These are phyloP conservation scores for Apiotrichum laibachii DNA, from an alignment of 1,284 basidiomycete species.

Conservation along the genomic window DNA sequence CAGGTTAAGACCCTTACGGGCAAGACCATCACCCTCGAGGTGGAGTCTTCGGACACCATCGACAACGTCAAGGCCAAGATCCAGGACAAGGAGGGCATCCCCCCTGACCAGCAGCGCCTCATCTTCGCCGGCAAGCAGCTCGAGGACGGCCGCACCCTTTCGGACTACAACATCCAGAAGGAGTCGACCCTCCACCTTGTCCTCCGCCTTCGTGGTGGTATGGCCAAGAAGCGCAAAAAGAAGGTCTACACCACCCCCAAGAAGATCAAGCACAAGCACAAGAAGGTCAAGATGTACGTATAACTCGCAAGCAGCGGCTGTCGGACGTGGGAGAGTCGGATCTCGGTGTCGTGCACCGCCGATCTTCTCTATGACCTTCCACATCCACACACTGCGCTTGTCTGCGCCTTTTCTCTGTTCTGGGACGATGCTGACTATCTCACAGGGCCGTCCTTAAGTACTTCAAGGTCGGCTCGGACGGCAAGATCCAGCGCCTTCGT, in stretches of 20 bases:
- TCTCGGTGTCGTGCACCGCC: too few relatives aligned
- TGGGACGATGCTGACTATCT: too few relatives aligned
- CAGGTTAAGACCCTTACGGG: conserved; percentile 68
- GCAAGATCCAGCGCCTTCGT: conserved; percentile 98
- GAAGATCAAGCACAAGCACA: conserved; percentile 99
- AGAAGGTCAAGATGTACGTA: conserved; percentile 98
- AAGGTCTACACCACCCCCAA: conserved; percentile 91
- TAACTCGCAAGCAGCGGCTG: too few relatives aligned
- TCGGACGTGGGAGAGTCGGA: too few relatives aligned
- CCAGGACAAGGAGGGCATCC: conserved; percentile 90
- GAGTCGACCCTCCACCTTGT: conserved; percentile 95
- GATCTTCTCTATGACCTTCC: too few relatives aligned
- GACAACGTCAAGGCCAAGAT: conserved; percentile 98
- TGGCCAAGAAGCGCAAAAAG: conserved; percentile 97
- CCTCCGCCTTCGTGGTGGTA: conserved; percentile 77
- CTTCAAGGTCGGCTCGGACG: conserved; percentile 97
- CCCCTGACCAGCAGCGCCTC: conserved; percentile 84
- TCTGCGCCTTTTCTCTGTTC: too few relatives aligned
- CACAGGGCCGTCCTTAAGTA: conserved; percentile 86
- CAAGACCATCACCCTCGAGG: conserved; percentile 93
- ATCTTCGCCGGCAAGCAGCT: conserved; percentile 99
- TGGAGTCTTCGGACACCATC: conserved; percentile 87
- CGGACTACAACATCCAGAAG: conserved; percentile 95
- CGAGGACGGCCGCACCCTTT: conserved; percentile 85
- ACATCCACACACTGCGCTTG: too few relatives aligned